These are phyloP conservation scores for Cymodocea nodosa DNA, from an alignment of 116 monocot genomes.

Conservation along the genomic window DNA sequence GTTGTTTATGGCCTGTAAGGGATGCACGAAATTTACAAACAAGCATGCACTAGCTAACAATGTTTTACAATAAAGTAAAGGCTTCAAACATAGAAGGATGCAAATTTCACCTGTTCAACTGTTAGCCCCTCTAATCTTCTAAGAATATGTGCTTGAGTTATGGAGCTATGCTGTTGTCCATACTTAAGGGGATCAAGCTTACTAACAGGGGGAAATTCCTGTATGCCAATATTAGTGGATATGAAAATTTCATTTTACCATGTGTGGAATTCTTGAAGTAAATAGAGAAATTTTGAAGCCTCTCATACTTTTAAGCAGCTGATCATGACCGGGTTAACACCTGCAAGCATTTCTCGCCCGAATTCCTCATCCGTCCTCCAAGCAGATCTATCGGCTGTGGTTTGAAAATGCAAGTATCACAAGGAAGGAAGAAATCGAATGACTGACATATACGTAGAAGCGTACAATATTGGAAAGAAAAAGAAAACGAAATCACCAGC, in stretches of 20 bases:
- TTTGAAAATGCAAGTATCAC: not conserved
- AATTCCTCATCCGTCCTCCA: constrained; percentile 83
- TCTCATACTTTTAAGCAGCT: constrained; percentile 25
- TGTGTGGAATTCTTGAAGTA: too few relatives aligned
- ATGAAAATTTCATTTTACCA: not conserved
- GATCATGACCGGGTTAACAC: constrained; percentile 53
- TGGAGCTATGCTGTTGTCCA: constrained; percentile 58
- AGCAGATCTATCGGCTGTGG: constrained; percentile 35
- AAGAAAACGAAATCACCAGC: too few relatives aligned
- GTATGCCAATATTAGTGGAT: not conserved
- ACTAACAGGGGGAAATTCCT: constrained; percentile 69
- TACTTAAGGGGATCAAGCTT: constrained; percentile 44
- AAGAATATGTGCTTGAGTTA: constrained; percentile 48
- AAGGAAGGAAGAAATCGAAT: too few relatives aligned
- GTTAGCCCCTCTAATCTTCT: constrained; percentile 37
- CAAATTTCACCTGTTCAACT: constrained; percentile 28
- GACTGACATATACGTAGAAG: too few relatives aligned
- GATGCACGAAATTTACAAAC: not conserved
- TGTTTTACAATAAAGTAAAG: too few relatives aligned
- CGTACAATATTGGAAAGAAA: too few relatives aligned
- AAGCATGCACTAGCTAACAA: not conserved
- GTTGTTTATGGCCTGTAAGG: constrained; percentile 32
- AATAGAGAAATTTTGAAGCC: not conserved
- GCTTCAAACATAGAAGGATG: not conserved
- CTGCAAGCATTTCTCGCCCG: constrained; percentile 65